These are phyloP conservation scores for Myotisia sp. DNA, from an alignment of 2,329 filamentous ascomycete species.

Conservation along the genomic window DNA sequence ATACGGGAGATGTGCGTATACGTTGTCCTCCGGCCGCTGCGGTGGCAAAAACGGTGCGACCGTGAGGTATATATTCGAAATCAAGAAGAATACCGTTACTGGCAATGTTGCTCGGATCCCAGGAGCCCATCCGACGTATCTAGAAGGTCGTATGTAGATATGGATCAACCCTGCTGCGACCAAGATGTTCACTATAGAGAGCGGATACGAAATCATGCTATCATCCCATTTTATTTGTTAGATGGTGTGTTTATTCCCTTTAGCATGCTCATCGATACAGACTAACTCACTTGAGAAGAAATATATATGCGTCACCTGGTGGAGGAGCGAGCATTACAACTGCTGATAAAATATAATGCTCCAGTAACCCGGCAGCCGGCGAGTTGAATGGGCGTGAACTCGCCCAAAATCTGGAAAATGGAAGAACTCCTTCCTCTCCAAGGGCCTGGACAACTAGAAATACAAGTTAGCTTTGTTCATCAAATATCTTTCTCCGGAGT, in stretches of 20 bases:
- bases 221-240: background rate
- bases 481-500: slow-evolving; percentile 2
- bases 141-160: slow-evolving; percentile 29
- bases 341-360: slow-evolving; percentile 52
- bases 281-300: slow-evolving; percentile 32
- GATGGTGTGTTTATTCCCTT: no score
- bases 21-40: slow-evolving; percentile 29
- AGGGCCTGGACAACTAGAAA: slow-evolving; percentile 39
- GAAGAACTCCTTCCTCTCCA: slow-evolving; percentile 54
- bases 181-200: slow-evolving; percentile 38
- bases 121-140: slow-evolving; percentile 34
- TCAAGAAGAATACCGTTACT: slow-evolving; percentile 38
- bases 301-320: slow-evolving; percentile 54
- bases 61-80: slow-evolving; percentile 40
- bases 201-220: slow-evolving; percentile 27
- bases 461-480: slow-evolving; percentile 2
- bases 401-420: slow-evolving; percentile 53
- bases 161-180: slow-evolving; percentile 36
- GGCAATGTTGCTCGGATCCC: slow-evolving; percentile 38
- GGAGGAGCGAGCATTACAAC: slow-evolving; percentile 54
- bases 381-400: slow-evolving; percentile 54
- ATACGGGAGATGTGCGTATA: slow-evolving; percentile 41
- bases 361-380: slow-evolving; percentile 43
- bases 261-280: no score
- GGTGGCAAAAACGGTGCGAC: slow-evolving; percentile 40